Evolutionary conservation across 2,329 filamentous ascomycete species (phyloP).

Genomic region (Lasiodiplodia theobromae): DNA sequence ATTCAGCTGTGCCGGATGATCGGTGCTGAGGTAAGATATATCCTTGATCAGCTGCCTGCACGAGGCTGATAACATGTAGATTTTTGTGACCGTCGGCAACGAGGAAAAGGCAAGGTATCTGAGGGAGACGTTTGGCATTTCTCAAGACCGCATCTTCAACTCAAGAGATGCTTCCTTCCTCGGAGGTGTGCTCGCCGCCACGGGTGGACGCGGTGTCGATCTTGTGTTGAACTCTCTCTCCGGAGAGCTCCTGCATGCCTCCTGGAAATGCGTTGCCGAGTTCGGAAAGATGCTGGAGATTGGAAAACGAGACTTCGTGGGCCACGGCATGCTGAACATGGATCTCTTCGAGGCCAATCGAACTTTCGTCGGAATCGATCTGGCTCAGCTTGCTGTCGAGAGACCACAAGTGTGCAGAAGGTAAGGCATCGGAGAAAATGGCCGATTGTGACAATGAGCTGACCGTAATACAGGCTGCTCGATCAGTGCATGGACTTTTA

Average conservation of each 20-base stretch:
- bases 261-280: slow-evolving; percentile 52
- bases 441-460: too few species aligned
- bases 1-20: slow-evolving; percentile 34
- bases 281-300: slow-evolving; percentile 36
- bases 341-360: slow-evolving; percentile 25
- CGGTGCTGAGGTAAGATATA: slow-evolving; percentile 34
- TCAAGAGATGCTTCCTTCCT: slow-evolving; percentile 37
- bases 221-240: slow-evolving; percentile 35
- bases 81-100: slow-evolving; percentile 29
- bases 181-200: slow-evolving; percentile 35
- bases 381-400: slow-evolving; percentile 10
- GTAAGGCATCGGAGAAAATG: not conserved
- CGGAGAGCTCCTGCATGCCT: slow-evolving; percentile 40
- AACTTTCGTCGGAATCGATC: slow-evolving; percentile 22
- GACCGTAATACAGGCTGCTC: not conserved
- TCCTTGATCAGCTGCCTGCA: not conserved
- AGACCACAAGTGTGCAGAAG: not conserved
- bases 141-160: slow-evolving; percentile 39
- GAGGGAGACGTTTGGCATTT: slow-evolving; percentile 31
- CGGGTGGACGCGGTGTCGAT: slow-evolving; percentile 44
- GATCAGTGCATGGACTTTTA: slow-evolving; percentile 9
- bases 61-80: slow-evolving; percentile 16
- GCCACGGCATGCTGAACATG: slow-evolving; percentile 16
- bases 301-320: slow-evolving; percentile 36
- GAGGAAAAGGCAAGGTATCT: slow-evolving; percentile 28